Evolutionary conservation across 176 grass and related monocot species (phyloP).

Genomic region (Hordeum marinum): DNA sequence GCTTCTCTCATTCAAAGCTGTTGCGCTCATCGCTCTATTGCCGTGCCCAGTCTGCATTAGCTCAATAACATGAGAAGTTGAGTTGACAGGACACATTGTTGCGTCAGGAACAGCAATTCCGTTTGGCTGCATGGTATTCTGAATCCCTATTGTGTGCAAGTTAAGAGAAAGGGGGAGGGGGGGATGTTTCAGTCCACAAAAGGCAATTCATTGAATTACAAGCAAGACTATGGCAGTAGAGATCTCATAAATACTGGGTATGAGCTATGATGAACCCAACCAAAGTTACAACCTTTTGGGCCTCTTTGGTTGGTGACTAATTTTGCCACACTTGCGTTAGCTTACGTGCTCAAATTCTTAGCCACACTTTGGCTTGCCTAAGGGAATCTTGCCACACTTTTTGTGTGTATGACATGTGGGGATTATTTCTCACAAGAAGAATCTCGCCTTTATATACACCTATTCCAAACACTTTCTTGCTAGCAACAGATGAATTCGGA

Average conservation of each 20-base stretch:
- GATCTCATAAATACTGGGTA: neutral
- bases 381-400: too few species aligned
- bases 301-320: too few species aligned
- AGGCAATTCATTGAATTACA: slow-evolving; percentile 13
- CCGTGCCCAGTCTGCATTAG: slow-evolving; percentile 71
- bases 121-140: slow-evolving; percentile 64
- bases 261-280: neutral
- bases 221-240: neutral
- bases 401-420: too few species aligned
- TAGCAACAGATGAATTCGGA: neutral
- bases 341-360: too few species aligned
- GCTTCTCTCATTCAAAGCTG: slow-evolving; percentile 89
- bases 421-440: too few species aligned
- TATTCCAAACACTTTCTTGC: neutral
- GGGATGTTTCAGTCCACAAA: neutral
- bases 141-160: slow-evolving; percentile 68
- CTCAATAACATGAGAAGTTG: slow-evolving; percentile 76
- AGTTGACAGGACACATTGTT: slow-evolving; percentile 65
- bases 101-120: slow-evolving; percentile 81
- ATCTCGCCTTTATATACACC: neutral
- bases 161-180: slow-evolving; percentile 38
- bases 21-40: slow-evolving; percentile 77
- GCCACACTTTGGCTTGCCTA: too few species aligned
- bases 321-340: too few species aligned
- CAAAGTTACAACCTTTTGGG: neutral